Percentiles rank a stretch among this genome's conserved stretches.
These are phyloP conservation scores for Apiotrichum mycotoxinovorans DNA, from an alignment of 1,284 basidiomycete species.

Conservation along the genomic window DNA sequence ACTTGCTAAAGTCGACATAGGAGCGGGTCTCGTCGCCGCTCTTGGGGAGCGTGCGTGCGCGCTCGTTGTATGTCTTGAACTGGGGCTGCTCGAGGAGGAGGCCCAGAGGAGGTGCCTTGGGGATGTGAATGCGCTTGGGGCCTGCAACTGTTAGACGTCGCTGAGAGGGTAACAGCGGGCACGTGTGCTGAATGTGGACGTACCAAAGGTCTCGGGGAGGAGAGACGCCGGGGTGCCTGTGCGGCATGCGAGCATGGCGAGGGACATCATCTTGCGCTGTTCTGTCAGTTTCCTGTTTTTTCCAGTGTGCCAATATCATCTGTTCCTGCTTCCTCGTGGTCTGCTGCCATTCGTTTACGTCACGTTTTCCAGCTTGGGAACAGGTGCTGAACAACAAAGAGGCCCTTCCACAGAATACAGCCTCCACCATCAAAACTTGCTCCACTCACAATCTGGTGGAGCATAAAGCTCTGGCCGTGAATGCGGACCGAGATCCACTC, in stretches of 20 bases:
- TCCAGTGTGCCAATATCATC: no score
- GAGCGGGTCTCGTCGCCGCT: constrained; percentile 15
- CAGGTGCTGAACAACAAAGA: neutral
- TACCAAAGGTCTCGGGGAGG: constrained; percentile 57
- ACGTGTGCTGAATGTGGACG: constrained; percentile 4
- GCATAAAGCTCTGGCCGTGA: constrained; percentile 98
- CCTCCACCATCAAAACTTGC: no score
- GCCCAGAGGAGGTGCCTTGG: constrained; percentile 94
- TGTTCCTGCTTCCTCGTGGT: no score
- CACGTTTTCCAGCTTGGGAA: no score
- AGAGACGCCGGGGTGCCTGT: constrained; percentile 69
- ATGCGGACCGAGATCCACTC: constrained; percentile 94
- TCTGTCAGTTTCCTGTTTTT: constrained; percentile 1
- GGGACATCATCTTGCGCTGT: constrained; percentile 96
- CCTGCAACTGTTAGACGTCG: constrained; percentile 44
- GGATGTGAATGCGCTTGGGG: constrained; percentile 76
- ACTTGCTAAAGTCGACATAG: constrained; percentile 65
- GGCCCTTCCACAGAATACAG: no score
- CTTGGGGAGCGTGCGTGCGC: constrained; percentile 17
- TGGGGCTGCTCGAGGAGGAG: constrained; percentile 91
- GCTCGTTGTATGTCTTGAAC: constrained; percentile 60
- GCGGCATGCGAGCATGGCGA: constrained; percentile 72
- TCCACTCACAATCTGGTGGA: constrained; percentile 70
- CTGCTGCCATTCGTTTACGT: no score
- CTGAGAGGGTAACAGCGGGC: neutral